Evolutionary conservation across 2,329 filamentous ascomycete species (phyloP).

Genomic region (Sporothrix pallida): DNA sequence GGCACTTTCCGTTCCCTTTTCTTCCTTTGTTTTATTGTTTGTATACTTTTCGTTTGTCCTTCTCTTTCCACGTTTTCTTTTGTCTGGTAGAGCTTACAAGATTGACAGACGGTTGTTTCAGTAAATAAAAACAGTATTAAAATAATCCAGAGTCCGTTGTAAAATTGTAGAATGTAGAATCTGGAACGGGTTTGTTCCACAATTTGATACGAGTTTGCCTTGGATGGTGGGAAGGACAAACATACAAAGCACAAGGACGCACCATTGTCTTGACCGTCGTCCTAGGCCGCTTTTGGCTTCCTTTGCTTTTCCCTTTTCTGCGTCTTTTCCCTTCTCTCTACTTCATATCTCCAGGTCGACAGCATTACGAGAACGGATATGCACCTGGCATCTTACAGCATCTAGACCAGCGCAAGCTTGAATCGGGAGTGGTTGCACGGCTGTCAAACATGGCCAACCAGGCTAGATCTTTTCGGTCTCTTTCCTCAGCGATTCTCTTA

Average conservation of each 20-base stretch:
- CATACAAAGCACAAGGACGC: neutral
- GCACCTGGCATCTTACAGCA: neutral
- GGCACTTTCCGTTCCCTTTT: neutral
- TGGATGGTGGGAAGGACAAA: neutral
- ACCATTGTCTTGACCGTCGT: neutral
- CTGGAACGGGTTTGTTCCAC: neutral
- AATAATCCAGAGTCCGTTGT: neutral
- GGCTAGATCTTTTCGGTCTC: neutral
- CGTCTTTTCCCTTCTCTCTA: neutral
- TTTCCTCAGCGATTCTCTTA: no score
- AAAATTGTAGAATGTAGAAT: neutral
- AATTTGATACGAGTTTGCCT: neutral
- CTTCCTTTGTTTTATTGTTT: neutral
- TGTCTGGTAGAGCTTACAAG: slow-evolving; percentile 13
- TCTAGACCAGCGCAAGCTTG: neutral
- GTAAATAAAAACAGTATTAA: slow-evolving; percentile 6
- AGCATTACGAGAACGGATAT: neutral
- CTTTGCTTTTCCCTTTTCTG: no score
- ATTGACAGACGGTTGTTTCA: neutral
- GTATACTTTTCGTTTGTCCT: neutral
- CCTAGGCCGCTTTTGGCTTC: neutral
- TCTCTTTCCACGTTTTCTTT: neutral
- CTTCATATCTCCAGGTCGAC: neutral
- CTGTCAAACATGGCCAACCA: neutral
- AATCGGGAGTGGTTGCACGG: neutral